A percentile compares a stretch with the other conserved stretches of the same genome.
Conservation (phyloP, 1,139 yeast genomes). For the Saccharomyces hybrid region DNA sequence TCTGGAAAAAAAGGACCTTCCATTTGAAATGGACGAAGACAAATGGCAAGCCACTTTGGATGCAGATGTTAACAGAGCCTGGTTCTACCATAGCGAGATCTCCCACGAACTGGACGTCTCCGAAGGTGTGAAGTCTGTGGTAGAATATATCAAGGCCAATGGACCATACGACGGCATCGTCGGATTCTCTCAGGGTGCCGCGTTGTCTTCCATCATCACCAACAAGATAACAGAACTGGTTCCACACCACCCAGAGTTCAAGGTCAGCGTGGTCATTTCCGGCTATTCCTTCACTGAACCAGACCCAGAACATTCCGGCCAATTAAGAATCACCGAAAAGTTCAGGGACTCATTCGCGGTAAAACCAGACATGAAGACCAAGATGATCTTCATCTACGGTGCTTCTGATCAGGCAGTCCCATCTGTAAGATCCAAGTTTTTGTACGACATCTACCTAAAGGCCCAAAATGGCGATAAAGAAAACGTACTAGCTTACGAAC, state of each 20-base stretch:
- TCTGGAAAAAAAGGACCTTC: conserved; percentile 60
- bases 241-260: conserved; percentile 39
- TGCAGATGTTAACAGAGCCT: conserved; percentile 46
- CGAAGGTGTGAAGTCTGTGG: conserved; percentile 44
- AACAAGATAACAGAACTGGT: conserved; percentile 38
- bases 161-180: conserved; percentile 88
- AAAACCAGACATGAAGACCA: conserved; percentile 26
- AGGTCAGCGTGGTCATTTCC: conserved; percentile 44
- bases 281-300: conserved; percentile 51
- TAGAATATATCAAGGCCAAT: conserved; percentile 47
- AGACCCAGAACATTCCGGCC: conserved; percentile 25
- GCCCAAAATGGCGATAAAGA: conserved; percentile 30
- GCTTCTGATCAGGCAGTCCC: conserved; percentile 50
- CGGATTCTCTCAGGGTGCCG: conserved; percentile 95
- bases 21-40: conserved; percentile 46
- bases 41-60: conserved; percentile 40
- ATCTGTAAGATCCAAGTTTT: conserved; percentile 41
- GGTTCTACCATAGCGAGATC: conserved; percentile 48
- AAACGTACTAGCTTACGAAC: conserved; percentile 45
- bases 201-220: conserved; percentile 55
- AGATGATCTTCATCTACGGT: conserved; percentile 35
- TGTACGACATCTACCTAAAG: conserved; percentile 36
- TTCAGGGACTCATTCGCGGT: conserved; percentile 30
- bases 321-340: conserved; percentile 33
- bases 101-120: conserved; percentile 36